These are phyloP conservation scores for Oryza brachyantha DNA, from an alignment of 176 grass and related monocot genomes.

Conservation along the genomic window DNA sequence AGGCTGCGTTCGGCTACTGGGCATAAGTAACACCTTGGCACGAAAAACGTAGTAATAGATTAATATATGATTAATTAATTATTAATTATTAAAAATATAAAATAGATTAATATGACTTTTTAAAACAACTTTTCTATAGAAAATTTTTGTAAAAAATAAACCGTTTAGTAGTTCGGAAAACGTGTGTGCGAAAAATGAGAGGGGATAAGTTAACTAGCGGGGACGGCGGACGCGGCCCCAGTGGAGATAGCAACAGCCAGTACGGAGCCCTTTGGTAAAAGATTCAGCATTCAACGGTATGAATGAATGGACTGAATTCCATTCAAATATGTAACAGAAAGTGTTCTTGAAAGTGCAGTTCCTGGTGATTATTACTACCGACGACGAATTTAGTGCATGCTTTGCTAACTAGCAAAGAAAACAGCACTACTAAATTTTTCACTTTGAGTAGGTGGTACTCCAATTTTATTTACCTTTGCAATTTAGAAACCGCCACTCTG, in stretches of 20 bases:
- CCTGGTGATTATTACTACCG: conserved; percentile 8
- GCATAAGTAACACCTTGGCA: too few species aligned
- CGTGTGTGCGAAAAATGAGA: too few species aligned
- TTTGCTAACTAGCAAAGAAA: conserved; percentile 28
- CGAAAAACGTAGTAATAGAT: too few species aligned
- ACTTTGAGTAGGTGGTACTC: conserved; percentile 26
- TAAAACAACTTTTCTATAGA: too few species aligned
- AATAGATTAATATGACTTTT: too few species aligned
- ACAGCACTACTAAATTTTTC: not conserved
- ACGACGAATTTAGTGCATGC: not conserved
- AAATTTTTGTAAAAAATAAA: too few species aligned
- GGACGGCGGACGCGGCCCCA: too few species aligned
- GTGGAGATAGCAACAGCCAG: not conserved
- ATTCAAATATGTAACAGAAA: not conserved
- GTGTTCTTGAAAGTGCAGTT: not conserved
- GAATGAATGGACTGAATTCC: not conserved
- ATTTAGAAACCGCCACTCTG: not conserved
- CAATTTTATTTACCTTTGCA: conserved; percentile 11
- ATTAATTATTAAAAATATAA: too few species aligned
- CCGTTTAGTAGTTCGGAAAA: too few species aligned
- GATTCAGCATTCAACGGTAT: conserved; percentile 12
- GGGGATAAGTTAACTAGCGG: too few species aligned
- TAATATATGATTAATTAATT: too few species aligned
- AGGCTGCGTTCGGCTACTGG: too few species aligned
- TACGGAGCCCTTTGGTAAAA: conserved; percentile 12